phyloP scores from a whole-genome alignment of 352 stramenopile genomes.

The Phytophthora agathidicida region DNA sequence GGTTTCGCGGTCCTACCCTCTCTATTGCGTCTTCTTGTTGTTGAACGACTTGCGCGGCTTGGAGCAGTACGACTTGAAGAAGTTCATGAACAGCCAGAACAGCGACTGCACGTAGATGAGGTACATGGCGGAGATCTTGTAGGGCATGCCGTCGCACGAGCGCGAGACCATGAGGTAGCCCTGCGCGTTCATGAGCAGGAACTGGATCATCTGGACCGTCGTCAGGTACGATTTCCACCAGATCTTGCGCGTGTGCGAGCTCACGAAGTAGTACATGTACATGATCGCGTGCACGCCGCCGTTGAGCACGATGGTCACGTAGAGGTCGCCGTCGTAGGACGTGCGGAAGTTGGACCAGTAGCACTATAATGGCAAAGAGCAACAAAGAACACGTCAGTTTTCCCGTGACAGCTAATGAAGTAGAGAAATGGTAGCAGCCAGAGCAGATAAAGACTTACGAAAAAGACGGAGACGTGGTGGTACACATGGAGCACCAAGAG shows the following conservation, averaged over 20 bases:
- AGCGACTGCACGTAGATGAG: conserved; percentile 93
- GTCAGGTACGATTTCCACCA: conserved; percentile 98
- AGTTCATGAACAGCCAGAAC: conserved; percentile 94
- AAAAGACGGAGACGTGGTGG: conserved; percentile 97
- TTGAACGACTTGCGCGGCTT: conserved; percentile 49
- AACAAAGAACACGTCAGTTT: too few relatives aligned
- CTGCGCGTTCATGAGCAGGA: conserved; percentile 87
- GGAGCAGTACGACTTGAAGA: conserved; percentile 94
- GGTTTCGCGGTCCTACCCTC: conserved; percentile 3
- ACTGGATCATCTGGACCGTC: conserved; percentile 95
- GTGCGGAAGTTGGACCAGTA: conserved; percentile 96
- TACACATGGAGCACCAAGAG: conserved; percentile 98
- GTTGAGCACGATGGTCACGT: conserved; percentile 96
- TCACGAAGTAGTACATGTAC: conserved; percentile 99
- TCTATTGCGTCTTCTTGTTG: conserved; percentile 66
- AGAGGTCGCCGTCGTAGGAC: conserved; percentile 97
- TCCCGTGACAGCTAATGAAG: too few relatives aligned
- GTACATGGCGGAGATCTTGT: conserved; percentile 90
- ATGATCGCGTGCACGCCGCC: conserved; percentile 98
- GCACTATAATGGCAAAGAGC: conserved; percentile 53
- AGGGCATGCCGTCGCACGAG: conserved; percentile 84
- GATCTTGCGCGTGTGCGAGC: conserved; percentile 96
- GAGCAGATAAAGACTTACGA: conserved; percentile 59
- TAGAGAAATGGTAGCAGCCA: neutral
- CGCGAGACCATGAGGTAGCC: conserved; percentile 82